Evolutionary conservation across 2,329 filamentous ascomycete genomes (phyloP), one percentile per base, ranked within the genome.

Genomic region (Fusarium sacchari): DNA sequence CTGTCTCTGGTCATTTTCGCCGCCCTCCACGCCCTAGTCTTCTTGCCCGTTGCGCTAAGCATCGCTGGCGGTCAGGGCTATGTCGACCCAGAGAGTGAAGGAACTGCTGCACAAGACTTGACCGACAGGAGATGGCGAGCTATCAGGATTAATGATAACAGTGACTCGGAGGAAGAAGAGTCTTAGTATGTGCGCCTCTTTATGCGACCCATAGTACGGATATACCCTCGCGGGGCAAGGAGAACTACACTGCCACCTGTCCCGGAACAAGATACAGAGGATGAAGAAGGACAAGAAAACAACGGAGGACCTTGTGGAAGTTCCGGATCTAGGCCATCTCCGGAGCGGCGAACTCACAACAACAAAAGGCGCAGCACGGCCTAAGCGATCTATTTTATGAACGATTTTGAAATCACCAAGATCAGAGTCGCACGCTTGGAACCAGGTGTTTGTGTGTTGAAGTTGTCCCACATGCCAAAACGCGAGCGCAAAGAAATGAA

Each of bases 1-100:
- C 86, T 98, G 24, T 93, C 95, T 12, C 88, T 99, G 61, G 95
- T 99, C 17, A 81, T 97, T 15, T 96, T 97, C 81, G 97, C 95
- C 6, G 94, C 94, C 13, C 88, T 92, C 15, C 96, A 99, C 81
- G 94, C 96, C 2, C 86, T 99, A 53, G 89, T 99, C 13, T 97
- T 98, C 81, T 85, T 99, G 77, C 96, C 96, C 0, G 96, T 98
- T 2, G 92, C 93, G 5, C 86, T 99, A 74, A 97, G 94, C 79
- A 86, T 98, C 56, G 88, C 93, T 57, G 96, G 96, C 24, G 96
- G 96, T 3, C 89, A 92, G 75, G 95, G 96, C 7, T 98, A 97
- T 79, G 88, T 95, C 42, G 95, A 98, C 78, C 92, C 93, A 0
- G 95, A 97, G 79, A 92, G 90, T 60, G 94, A 97, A 78, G 95